Conservation (phyloP, 768 basidiomycete species). For the Podaxis mareebaensis region DNA sequence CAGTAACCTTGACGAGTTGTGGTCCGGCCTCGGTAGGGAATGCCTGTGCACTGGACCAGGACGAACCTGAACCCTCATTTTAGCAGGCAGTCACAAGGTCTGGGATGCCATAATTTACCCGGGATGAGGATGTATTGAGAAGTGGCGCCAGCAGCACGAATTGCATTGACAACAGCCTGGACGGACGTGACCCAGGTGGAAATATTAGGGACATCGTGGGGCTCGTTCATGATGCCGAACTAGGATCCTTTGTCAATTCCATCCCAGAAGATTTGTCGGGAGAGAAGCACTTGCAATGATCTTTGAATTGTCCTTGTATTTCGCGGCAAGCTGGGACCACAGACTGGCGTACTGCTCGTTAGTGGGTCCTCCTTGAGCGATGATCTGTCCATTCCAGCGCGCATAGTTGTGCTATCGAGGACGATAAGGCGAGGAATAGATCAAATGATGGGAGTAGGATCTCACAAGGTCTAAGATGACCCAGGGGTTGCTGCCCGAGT, state of each 20-base stretch:
- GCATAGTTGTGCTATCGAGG: constrained; percentile 54
- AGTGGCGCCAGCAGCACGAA: constrained; percentile 56
- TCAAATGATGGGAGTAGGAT: not conserved
- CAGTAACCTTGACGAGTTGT: constrained; percentile 40
- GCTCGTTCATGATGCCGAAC: constrained; percentile 56
- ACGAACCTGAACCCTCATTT: constrained; percentile 22
- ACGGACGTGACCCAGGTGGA: constrained; percentile 46
- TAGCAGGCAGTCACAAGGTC: not conserved
- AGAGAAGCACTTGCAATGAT: constrained; percentile 40
- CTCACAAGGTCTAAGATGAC: constrained; percentile 53
- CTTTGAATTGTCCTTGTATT: constrained; percentile 42
- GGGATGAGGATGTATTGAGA: constrained; percentile 58
- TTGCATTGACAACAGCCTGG: constrained; percentile 58
- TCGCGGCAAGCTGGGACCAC: constrained; percentile 53
- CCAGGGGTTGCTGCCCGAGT: constrained; percentile 39
- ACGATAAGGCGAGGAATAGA: not conserved
- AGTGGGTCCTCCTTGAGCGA: constrained; percentile 59
- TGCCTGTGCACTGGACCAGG: constrained; percentile 29
- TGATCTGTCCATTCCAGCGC: constrained; percentile 55
- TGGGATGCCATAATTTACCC: constrained; percentile 30
- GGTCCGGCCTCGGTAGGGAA: constrained; percentile 47
- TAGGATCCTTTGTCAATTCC: constrained; percentile 9
- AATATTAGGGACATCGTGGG: constrained; percentile 52
- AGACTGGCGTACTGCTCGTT: constrained; percentile 50
- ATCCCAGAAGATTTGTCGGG: not conserved